phyloP scores from a whole-genome alignment of 257 asterid species.

The Plectranthus barbatus region DNA sequence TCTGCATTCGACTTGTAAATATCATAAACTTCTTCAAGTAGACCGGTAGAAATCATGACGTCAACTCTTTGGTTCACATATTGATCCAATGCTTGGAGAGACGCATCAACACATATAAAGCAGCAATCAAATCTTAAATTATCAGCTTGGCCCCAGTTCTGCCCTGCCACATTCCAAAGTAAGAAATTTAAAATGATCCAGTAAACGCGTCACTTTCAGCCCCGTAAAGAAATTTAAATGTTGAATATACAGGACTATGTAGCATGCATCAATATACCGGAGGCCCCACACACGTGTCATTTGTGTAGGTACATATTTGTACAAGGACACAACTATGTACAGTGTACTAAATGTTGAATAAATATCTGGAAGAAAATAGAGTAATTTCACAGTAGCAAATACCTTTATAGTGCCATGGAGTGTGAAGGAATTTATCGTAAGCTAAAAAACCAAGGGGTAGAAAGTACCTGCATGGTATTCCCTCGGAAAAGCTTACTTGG shows the following conservation, averaged over 20 bases:
- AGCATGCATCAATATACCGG: neutral
- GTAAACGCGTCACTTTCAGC: neutral
- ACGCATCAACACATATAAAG: conserved; percentile 80
- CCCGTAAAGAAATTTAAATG: neutral
- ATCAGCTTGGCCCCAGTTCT: conserved; percentile 93
- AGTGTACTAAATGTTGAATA: neutral
- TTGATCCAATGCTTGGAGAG: conserved; percentile 62
- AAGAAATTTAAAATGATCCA: conserved; percentile 15
- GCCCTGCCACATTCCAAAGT: conserved; percentile 68
- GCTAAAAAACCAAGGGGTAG: conserved; percentile 6
- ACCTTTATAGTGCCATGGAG: neutral
- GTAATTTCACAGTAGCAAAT: neutral
- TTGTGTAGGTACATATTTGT: neutral
- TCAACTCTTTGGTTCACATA: conserved; percentile 82
- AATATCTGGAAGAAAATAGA: neutral
- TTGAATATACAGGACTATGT: neutral
- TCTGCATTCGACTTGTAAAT: conserved; percentile 57
- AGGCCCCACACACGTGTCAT: no score
- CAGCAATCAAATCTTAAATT: conserved; percentile 63
- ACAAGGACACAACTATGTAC: neutral
- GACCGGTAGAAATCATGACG: conserved; percentile 63
- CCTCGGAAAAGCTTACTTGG: conserved; percentile 83
- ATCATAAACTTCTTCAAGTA: conserved; percentile 63
- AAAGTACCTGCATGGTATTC: conserved; percentile 62
- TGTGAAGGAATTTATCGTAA: neutral